Percentiles rank a stretch among this genome's conserved stretches.
These are phyloP conservation scores for Sarocladium brachiariae DNA, from an alignment of 2,329 filamentous ascomycete genomes.

Conservation along the genomic window DNA sequence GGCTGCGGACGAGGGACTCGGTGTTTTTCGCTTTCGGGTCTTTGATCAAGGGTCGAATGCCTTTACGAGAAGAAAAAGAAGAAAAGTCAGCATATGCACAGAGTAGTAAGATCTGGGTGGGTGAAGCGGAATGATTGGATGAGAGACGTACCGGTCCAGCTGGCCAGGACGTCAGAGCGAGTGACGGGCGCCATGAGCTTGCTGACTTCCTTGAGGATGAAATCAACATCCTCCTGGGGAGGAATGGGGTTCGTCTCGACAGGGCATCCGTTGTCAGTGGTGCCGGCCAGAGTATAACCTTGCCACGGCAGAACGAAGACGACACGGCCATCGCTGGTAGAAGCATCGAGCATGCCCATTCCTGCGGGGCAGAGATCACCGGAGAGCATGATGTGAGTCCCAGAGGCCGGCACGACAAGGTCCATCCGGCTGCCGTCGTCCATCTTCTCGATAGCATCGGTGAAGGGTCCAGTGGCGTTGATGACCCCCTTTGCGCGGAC, in stretches of 20 bases:
- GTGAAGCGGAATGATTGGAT: too few species aligned
- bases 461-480: slow-evolving; percentile 79
- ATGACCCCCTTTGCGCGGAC: slow-evolving; percentile 74
- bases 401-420: slow-evolving; percentile 73
- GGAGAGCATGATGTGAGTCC: slow-evolving; percentile 77
- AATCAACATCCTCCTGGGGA: slow-evolving; percentile 70
- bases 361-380: slow-evolving; percentile 71
- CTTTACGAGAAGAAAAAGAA: slow-evolving; percentile 16
- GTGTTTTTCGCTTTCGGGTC: slow-evolving; percentile 78
- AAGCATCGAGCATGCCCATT: slow-evolving; percentile 77
- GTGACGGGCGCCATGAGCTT: slow-evolving; percentile 69
- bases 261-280: slow-evolving; percentile 66
- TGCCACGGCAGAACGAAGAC: slow-evolving; percentile 87
- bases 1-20: slow-evolving; percentile 75
- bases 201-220: slow-evolving; percentile 73
- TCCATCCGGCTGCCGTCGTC: slow-evolving; percentile 63
- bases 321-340: slow-evolving; percentile 77
- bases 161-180: slow-evolving; percentile 68
- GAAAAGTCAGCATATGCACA: too few species aligned
- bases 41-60: slow-evolving; percentile 70
- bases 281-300: slow-evolving; percentile 78
- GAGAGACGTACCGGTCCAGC: slow-evolving; percentile 61
- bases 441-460: slow-evolving; percentile 73
- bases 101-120: neutral
- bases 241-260: slow-evolving; percentile 65